Evolutionary conservation across 2,329 filamentous ascomycete genomes (phyloP), one percentile per base, ranked within the genome.

Genomic region (Colletotrichum phormii): DNA sequence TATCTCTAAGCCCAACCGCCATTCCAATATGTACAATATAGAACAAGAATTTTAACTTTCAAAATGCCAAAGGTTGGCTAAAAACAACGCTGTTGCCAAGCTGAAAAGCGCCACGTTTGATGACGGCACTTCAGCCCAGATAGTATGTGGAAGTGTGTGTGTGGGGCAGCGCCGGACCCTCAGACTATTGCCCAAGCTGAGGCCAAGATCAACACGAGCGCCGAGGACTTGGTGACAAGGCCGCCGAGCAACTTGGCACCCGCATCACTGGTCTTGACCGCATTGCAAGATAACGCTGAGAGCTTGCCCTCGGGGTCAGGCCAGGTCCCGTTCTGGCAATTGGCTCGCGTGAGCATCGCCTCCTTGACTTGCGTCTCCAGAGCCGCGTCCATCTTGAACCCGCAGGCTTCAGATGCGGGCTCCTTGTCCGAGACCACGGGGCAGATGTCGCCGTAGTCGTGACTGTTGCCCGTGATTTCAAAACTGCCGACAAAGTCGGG

Each of bases 121-220:
- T 46, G 42, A 46, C 42, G 42, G 42, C 42, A n/a, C 18, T 46
- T 46, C 42, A 46, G 42, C 42, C 42, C 42, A 46, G 42, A n/a
- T 8, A 46, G 42, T 18, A 46, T 46, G 42, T 46, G 18, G n/a
- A n/a, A n/a, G 7, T 46, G 33, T 42, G 46, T 49, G 46, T 33
- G 60, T 53, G 46, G 60, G 46, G 18, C 60, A 26, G 5, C 42
- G 42, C 42, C 6, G n/a, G n/a, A 33, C 60, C 24, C 15, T 63
- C 46, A 63, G 46, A 53, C 29, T 6, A 63, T 24, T 26, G 60
- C 60, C 60, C 60, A 63, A 33, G 60, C 35, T 31, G 49, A 29
- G 46, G 46, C 60, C 62, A 64, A 64, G 62, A 55, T 55, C n/a
- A 64, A 54, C 49, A 64, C 51, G 51, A 64, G 62, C 12, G 62